These are phyloP conservation scores for Hygrocybe coccinea DNA, from an alignment of 768 basidiomycete genomes.

Conservation along the genomic window DNA sequence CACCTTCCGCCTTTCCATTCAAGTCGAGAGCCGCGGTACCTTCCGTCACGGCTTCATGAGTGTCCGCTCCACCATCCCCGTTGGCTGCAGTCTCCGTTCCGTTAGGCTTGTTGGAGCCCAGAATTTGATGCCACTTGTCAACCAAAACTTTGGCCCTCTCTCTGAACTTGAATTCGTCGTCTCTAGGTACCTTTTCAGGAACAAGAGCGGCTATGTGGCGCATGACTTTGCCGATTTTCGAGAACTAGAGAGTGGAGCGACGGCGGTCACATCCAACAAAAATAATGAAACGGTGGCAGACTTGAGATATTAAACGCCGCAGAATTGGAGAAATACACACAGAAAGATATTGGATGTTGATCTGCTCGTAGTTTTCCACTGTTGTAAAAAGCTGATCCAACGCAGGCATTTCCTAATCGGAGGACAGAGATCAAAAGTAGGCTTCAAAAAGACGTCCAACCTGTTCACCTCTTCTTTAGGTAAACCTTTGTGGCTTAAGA, in stretches of 20 bases:
- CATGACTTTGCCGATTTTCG: conserved; percentile 85
- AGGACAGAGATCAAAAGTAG: background rate
- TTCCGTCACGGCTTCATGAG: conserved; percentile 23
- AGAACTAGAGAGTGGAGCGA: conserved; percentile 62
- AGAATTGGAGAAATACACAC: conserved; percentile 23
- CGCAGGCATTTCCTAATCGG: conserved; percentile 65
- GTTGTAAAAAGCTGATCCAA: conserved; percentile 68
- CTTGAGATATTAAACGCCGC: background rate
- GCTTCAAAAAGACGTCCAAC: background rate
- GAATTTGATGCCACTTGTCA: conserved; percentile 60
- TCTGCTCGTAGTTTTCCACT: conserved; percentile 70
- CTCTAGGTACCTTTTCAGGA: conserved; percentile 55
- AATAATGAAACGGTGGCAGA: conserved; percentile 6
- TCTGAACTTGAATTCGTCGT: conserved; percentile 61
- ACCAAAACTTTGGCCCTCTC: conserved; percentile 66
- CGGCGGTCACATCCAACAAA: background rate
- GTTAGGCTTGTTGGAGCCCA: conserved; percentile 37
- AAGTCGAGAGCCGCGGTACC: conserved; percentile 31
- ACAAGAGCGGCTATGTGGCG: conserved; percentile 68
- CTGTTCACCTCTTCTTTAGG: conserved; percentile 61
- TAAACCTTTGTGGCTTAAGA: conserved; percentile 59
- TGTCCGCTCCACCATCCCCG: conserved; percentile 10
- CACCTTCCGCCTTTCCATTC: conserved; percentile 24
- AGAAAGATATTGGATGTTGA: conserved; percentile 70
- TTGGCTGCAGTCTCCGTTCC: conserved; percentile 14